Percentiles rank a stretch among this genome's conserved stretches.
Evolutionary conservation across 306 rosid species (phyloP).

Genomic region (Vicia faba): DNA sequence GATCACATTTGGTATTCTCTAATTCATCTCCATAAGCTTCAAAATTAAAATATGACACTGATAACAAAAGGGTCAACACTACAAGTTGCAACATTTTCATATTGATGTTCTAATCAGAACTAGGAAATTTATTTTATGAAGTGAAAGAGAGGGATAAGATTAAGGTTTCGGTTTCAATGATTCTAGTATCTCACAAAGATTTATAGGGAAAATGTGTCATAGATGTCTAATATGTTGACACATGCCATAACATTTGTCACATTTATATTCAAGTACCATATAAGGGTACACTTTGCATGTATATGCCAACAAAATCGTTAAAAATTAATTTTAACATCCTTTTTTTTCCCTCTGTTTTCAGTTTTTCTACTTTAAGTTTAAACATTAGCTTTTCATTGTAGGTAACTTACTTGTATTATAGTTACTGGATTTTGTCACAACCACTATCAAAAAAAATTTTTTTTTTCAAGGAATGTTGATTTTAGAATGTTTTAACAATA

Average conservation of each 20-base stretch:
- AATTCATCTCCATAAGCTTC: constrained; percentile 34
- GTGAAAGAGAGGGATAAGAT: neutral
- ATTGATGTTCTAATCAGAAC: too few relatives aligned
- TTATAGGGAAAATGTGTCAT: constrained; percentile 29
- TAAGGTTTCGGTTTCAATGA: constrained; percentile 12
- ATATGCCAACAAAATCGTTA: neutral
- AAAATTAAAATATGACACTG: constrained; percentile 13
- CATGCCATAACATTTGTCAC: constrained; percentile 50
- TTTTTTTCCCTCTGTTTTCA: too few relatives aligned
- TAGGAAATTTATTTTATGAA: neutral
- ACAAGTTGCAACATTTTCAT: constrained; percentile 9
- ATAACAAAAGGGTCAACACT: constrained; percentile 13
- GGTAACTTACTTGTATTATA: too few relatives aligned
- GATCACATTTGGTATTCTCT: constrained; percentile 23
- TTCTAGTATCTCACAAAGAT: constrained; percentile 1
- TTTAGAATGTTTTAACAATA: too few relatives aligned
- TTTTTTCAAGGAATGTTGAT: too few relatives aligned
- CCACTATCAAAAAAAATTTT: too few relatives aligned
- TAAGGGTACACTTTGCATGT: constrained; percentile 10
- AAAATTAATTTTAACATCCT: too few relatives aligned
- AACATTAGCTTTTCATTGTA: too few relatives aligned
- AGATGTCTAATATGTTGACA: constrained; percentile 39
- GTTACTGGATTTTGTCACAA: too few relatives aligned
- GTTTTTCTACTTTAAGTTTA: too few relatives aligned
- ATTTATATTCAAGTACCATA: constrained; percentile 21